These are phyloP conservation scores for Hemileccinum impolitum DNA, from an alignment of 768 basidiomycete genomes.

Conservation along the genomic window DNA sequence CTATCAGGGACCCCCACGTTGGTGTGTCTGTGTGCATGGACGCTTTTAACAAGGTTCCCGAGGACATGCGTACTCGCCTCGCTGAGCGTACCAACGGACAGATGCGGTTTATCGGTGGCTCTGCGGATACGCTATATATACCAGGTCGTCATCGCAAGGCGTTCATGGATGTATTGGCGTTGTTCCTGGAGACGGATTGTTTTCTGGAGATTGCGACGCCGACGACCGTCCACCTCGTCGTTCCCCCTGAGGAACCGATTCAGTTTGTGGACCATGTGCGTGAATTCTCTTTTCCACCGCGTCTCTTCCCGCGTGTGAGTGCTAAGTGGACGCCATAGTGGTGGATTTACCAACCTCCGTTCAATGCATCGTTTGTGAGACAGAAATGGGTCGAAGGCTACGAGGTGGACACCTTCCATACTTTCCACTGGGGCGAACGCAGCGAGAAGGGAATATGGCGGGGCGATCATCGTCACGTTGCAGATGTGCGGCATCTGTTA, in stretches of 20 bases:
- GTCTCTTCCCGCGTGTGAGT: not conserved
- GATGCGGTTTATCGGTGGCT: slow-evolving; percentile 45
- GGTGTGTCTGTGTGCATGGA: slow-evolving; percentile 42
- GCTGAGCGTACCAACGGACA: slow-evolving; percentile 32
- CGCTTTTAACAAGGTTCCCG: slow-evolving; percentile 37
- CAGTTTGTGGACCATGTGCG: slow-evolving; percentile 47
- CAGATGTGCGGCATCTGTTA: slow-evolving; percentile 35
- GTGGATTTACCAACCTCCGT: slow-evolving; percentile 49
- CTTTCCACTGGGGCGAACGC: slow-evolving; percentile 48
- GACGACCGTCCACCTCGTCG: slow-evolving; percentile 42
- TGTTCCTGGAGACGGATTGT: slow-evolving; percentile 46
- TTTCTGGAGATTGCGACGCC: slow-evolving; percentile 50
- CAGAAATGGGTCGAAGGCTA: slow-evolving; percentile 43
- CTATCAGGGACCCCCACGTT: slow-evolving; percentile 39
- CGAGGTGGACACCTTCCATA: slow-evolving; percentile 52
- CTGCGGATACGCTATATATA: slow-evolving; percentile 47
- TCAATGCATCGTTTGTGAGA: slow-evolving; percentile 44
- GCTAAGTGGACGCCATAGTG: slow-evolving; percentile 26
- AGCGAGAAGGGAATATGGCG: slow-evolving; percentile 34
- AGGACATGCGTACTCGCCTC: slow-evolving; percentile 35
- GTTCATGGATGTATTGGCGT: slow-evolving; percentile 41
- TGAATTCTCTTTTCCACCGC: not conserved
- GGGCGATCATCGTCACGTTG: slow-evolving; percentile 32
- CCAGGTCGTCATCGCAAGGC: slow-evolving; percentile 38
- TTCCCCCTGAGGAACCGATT: slow-evolving; percentile 38